Evolutionary conservation across 1,139 yeast genomes (phyloP), one percentile per base, ranked within the genome.

Genomic region (Magnusiomyces tetraspermus): DNA sequence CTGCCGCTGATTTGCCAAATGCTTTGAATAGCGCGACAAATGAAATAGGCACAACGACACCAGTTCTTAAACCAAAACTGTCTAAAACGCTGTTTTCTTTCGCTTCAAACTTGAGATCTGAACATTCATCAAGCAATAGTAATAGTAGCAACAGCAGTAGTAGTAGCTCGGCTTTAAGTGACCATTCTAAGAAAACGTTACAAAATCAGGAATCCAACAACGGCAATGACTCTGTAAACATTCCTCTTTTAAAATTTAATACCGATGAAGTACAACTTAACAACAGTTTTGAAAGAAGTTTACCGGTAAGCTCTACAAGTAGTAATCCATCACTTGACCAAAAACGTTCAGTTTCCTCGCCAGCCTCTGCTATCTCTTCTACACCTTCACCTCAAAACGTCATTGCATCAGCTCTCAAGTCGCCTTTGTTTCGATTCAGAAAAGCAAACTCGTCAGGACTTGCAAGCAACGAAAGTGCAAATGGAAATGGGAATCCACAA

Each of bases 401-500:
- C 3, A 44, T 43, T 36, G 40, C 53, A 2, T 46, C 55, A 8
- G 19, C 57, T 5, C 51, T 55, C 28, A 55, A 52, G 31, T 45
- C 54, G 5, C 58, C 61, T 1, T 49, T 59, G 19, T 51, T 53
- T n/a, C 51, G 52, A 28, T 51, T 59, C 37, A 55, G 52, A 40
- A 56, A 54, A 37, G 57, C 52, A 50, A 56, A 59, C 0, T 58
- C 55, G 6, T 58, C 59, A 2, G 50, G 51, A 54, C 52, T 58
- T 22, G 58, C 55, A 37, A 56, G 55, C 22, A 52, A 31, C 43
- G 58, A 56, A 22, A 40, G 33, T 19, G 41, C 49, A 31, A 33
- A 15, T 42, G 23, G 30, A 46, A 26, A 42, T 33, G 50, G 24
- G 26, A 42, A 33, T 50, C 36, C 38, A 38, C 23, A 8, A 36